These are phyloP conservation scores for Paecilomyces formosus DNA, from an alignment of 2,329 filamentous ascomycete genomes.

Conservation along the genomic window DNA sequence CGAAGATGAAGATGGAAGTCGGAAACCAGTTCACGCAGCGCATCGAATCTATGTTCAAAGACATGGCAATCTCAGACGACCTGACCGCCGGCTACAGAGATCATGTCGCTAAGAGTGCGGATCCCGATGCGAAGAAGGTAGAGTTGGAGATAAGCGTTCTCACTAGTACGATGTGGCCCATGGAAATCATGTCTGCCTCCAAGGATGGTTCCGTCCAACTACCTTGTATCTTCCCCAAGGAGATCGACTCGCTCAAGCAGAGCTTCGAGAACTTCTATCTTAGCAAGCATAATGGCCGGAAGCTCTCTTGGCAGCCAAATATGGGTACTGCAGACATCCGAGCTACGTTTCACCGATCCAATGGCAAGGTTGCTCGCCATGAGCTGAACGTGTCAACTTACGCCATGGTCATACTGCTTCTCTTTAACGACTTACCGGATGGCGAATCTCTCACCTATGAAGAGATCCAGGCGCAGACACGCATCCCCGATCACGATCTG, in stretches of 20 bases:
- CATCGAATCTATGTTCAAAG: conserved; percentile 96
- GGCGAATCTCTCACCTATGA: conserved; percentile 53
- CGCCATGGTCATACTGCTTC: conserved; percentile 78
- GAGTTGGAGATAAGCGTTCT: conserved; percentile 81
- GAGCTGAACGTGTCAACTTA: conserved; percentile 91
- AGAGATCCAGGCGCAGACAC: conserved; percentile 75
- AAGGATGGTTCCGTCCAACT: conserved; percentile 42
- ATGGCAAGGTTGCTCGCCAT: conserved; percentile 68
- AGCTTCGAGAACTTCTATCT: conserved; percentile 88
- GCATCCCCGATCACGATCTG: conserved; percentile 68
- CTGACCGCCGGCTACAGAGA: conserved; percentile 69
- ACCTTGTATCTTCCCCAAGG: conserved; percentile 63
- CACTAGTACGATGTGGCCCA: conserved; percentile 91
- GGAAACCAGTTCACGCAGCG: conserved; percentile 90
- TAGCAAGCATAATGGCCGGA: conserved; percentile 76
- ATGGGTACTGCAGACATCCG: conserved; percentile 83
- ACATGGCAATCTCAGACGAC: conserved; percentile 82
- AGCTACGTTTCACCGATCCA: conserved; percentile 64
- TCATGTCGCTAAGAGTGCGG: conserved; percentile 55
- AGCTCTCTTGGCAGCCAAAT: conserved; percentile 72
- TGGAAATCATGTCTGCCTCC: conserved; percentile 67
- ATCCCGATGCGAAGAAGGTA: conserved; percentile 54
- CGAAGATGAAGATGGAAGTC: conserved; percentile 92
- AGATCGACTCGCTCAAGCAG: conserved; percentile 67
- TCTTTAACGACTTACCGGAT: conserved; percentile 71